Base-by-base conservation (phyloP, 1,139 yeast genomes). In the Dujonia santamariae region DNA sequence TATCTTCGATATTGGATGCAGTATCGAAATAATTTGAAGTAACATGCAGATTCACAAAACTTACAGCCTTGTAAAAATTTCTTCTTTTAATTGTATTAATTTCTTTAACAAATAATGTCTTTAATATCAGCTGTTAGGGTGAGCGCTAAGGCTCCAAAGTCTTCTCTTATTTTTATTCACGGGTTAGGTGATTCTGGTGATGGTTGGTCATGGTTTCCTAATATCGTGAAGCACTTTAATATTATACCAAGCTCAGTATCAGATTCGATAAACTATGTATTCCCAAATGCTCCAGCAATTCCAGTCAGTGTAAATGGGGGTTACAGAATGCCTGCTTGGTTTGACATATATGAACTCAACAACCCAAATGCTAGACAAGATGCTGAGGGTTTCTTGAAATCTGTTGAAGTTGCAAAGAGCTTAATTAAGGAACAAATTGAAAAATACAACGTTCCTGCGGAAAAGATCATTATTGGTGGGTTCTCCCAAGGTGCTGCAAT, bases 401-500 rank as follows among this genome's bases (percentile, higher is more conserved):
- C 85, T 25, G 67, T 83, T 32, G 73, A 71, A 2, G 50, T 61
- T 2, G 63, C 88, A 30, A 71, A 76, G 40, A 53, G 53, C 2
- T 63, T 80, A 39, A 71, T 92, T 32, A 61, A 73, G 17, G 82
- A 81, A 41, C 90, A 87, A 53, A 67, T 78, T 12, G 74, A 71
- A 6, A 55, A 55, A 4, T 43, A 57, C 36, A 85, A 94, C 3
- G 74, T 90, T 25, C 75, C 81, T 2, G 63, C 88, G 0, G 80
- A 83, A 25, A 75, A 82, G 36, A 83, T 92, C 34, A 68, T 92
- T 12, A 65, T 92, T 42, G 97, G 97, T 23, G 98, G 98, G 1
- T 92, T 92, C 53, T 82, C 95, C 6, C 98, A 92, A 60, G 98
- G 98, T 39, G 95, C 88, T 32, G 92, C 95, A 1, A 46, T 90